Base-by-base conservation (phyloP, 495 filamentous ascomycete genomes). In the Neurospora africana region DNA sequence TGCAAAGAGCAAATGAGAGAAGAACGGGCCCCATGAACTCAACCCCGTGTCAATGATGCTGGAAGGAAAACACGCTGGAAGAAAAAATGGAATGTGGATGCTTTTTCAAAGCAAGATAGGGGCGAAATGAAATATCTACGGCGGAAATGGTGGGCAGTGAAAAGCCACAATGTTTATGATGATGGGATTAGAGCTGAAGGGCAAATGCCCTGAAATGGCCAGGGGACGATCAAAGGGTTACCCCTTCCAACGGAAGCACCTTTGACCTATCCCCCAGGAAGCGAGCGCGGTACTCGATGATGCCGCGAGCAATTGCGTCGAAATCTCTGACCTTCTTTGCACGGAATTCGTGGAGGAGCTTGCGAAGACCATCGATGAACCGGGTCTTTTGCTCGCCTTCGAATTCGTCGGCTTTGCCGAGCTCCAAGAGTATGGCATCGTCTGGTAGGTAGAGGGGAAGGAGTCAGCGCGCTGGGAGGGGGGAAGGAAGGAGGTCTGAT, bases 361-460 rank as follows among this genome's bases (percentile, higher is more conserved):
- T 83, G 74, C 88, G 90, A 68, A 99, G 82, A 39, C 94, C 94
- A 69, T 87, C 84, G 69, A 90, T 88, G 82, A 93, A 99, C 72
- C 84, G 84, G 74, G 86, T 83, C 80, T 88, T 89, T 75, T 93
- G 89, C 80, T 92, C 89, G 73, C 88, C 86, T 27, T 83, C 88
- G 75, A 88, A 89, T 68, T 90, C 90, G 76, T 94, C 92, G 70
- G 89, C 81, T 38, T 89, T 88, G 73, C 93, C 93, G 77, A 98
- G 88, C 73, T 96, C 88, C 71, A 93, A 85, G 68, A 97, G 89
- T 68, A 97, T 91, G 77, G 91, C 89, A 79, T 95, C 91, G 87
- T 96, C 94, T 97, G 84, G 73, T 79, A 73, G 79, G 65, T 61
- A 87, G 83, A 81, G 80, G 77, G 79, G 81, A 83, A 82, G 79